These are phyloP conservation scores for Symbiotaphrina buchneri DNA, from an alignment of 495 filamentous ascomycete genomes.

Conservation along the genomic window DNA sequence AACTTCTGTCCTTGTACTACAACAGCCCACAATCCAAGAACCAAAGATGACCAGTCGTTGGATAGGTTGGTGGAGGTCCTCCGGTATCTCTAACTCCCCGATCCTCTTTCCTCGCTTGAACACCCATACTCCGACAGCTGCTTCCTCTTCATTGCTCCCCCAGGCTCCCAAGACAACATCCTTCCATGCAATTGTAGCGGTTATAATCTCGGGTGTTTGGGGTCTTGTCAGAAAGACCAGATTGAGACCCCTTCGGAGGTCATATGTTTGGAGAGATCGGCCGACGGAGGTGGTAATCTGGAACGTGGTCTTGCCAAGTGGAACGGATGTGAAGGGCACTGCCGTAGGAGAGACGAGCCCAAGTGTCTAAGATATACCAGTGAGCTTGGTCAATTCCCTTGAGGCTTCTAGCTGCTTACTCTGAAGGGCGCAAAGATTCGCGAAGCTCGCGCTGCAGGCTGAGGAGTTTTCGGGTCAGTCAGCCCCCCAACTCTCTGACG, in stretches of 20 bases:
- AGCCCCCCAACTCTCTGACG: no score
- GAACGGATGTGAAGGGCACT: constrained; percentile 72
- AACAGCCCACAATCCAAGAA: constrained; percentile 73
- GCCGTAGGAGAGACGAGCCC: constrained; percentile 77
- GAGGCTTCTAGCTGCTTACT: constrained; percentile 25
- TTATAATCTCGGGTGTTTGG: constrained; percentile 66
- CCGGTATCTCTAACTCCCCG: constrained; percentile 43
- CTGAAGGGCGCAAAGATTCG: constrained; percentile 80
- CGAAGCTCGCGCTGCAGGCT: constrained; percentile 18
- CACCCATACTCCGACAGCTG: constrained; percentile 58
- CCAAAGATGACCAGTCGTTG: constrained; percentile 65
- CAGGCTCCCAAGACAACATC: constrained; percentile 74
- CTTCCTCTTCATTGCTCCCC: constrained; percentile 28
- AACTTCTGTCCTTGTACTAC: constrained; percentile 52
- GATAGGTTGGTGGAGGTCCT: constrained; percentile 39
- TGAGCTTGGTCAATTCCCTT: not conserved
- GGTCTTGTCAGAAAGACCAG: constrained; percentile 82
- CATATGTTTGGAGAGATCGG: constrained; percentile 79
- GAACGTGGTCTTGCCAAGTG: constrained; percentile 81
- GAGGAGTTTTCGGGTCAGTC: not conserved
- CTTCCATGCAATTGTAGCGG: constrained; percentile 72
- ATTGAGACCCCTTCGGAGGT: constrained; percentile 68
- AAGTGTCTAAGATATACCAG: constrained; percentile 37
- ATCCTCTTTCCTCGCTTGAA: constrained; percentile 85
- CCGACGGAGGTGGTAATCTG: constrained; percentile 93